Percentiles rank a stretch among this genome's conserved stretches.
These are phyloP conservation scores for Chaetomiaceae sp. DNA, from an alignment of 2,329 filamentous ascomycete genomes.

Conservation along the genomic window DNA sequence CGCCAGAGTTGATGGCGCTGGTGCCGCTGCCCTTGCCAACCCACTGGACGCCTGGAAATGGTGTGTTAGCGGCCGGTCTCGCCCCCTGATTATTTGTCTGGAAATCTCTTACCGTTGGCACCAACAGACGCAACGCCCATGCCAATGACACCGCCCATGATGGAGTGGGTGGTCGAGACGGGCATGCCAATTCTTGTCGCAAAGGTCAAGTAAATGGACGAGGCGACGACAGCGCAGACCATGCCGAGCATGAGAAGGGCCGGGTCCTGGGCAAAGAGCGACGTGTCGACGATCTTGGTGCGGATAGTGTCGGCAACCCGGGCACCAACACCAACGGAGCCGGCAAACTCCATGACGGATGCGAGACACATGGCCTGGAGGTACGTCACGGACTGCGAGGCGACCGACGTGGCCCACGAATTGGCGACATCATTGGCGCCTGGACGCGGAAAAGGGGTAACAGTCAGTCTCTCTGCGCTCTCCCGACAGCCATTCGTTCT, in stretches of 20 bases:
- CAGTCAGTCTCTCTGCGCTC: neutral
- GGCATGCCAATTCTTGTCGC: conserved; percentile 51
- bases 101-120: conserved; percentile 32
- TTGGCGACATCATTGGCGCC: conserved; percentile 66
- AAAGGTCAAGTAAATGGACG: conserved; percentile 52
- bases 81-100: neutral
- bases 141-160: conserved; percentile 55
- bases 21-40: conserved; percentile 38
- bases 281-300: conserved; percentile 51
- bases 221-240: conserved; percentile 50
- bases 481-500: no score
- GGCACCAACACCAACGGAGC: conserved; percentile 55
- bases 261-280: conserved; percentile 43
- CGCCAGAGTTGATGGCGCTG: conserved; percentile 41
- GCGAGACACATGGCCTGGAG: conserved; percentile 55
- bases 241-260: conserved; percentile 54
- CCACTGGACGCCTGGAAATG: conserved; percentile 42
- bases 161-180: conserved; percentile 58
- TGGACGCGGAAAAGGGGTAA: conserved; percentile 14
- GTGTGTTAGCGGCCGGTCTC: neutral
- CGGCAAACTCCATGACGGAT: conserved; percentile 58
- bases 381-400: conserved; percentile 60
- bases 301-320: conserved; percentile 58
- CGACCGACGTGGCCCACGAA: conserved; percentile 70
- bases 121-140: conserved; percentile 55